Evolutionary conservation across 768 basidiomycete species (phyloP).

Genomic region (Leccinellum luteum): DNA sequence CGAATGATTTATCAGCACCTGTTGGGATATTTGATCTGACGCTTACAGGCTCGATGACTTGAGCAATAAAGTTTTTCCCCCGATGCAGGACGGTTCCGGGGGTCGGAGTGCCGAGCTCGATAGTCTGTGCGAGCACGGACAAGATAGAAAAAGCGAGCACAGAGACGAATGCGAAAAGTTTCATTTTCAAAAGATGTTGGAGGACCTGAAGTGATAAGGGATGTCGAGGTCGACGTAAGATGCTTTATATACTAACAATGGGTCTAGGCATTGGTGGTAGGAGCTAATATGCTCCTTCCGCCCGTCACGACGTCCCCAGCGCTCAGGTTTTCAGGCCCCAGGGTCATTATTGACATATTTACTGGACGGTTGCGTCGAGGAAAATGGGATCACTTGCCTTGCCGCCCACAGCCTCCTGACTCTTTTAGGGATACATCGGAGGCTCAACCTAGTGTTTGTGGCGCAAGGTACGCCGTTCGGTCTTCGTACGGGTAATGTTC

Average conservation of each 20-base stretch:
- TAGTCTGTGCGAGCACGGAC: slow-evolving; percentile 27
- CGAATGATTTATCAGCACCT: not conserved
- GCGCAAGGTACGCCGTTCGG: not conserved
- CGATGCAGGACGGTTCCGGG: slow-evolving; percentile 14
- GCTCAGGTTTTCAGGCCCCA: not conserved
- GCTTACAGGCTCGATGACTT: slow-evolving; percentile 24
- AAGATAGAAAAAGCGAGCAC: slow-evolving; percentile 7
- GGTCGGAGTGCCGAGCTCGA: slow-evolving; percentile 22
- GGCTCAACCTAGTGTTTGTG: not conserved
- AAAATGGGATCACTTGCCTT: not conserved
- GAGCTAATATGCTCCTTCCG: not conserved
- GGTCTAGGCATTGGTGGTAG: not conserved
- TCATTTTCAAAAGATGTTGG: slow-evolving; percentile 15
- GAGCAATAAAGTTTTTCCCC: slow-evolving; percentile 20
- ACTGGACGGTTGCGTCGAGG: not conserved
- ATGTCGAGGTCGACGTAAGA: not conserved
- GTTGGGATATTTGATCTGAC: not conserved
- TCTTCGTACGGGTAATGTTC: slow-evolving; percentile 3
- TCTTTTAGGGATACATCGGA: not conserved
- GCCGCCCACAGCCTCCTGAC: not conserved
- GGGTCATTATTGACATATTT: not conserved
- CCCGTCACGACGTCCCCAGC: not conserved
- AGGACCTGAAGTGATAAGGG: not conserved
- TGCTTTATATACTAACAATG: slow-evolving; percentile 1
- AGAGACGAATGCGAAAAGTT: slow-evolving; percentile 3